Conservation (phyloP, 345 rosid species). For the Populus pruinosa region DNA sequence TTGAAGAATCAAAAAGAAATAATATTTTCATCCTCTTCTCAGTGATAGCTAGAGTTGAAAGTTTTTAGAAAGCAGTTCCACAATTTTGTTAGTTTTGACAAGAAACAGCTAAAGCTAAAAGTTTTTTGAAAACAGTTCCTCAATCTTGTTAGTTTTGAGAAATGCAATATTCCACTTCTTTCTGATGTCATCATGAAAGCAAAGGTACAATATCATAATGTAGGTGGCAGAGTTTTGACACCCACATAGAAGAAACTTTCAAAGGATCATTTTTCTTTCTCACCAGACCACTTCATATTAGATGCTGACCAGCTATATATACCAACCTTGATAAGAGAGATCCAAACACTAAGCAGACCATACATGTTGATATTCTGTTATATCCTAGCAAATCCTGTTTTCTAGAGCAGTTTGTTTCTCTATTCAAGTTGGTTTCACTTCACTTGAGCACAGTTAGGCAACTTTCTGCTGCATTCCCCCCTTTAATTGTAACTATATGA, state of each 20-base stretch:
- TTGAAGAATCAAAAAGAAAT: neutral
- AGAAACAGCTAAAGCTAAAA: neutral
- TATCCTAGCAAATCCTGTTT: neutral
- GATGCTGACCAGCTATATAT: neutral
- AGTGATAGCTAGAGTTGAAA: neutral
- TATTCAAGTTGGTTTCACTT: neutral
- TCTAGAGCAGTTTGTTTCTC: neutral
- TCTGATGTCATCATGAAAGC: neutral
- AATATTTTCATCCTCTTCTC: neutral
- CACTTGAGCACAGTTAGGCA: neutral
- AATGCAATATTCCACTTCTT: neutral
- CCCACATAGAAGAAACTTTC: neutral
- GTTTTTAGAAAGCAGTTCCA: neutral
- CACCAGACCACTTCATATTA: neutral
- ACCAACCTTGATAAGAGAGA: neutral
- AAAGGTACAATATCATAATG: neutral
- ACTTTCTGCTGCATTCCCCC: neutral
- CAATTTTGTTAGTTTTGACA: neutral
- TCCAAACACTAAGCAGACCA: neutral
- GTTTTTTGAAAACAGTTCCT: neutral
- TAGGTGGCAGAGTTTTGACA: neutral
- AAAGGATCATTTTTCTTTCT: neutral
- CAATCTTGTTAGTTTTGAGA: neutral
- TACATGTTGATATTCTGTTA: neutral
- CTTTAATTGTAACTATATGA: neutral